These are phyloP conservation scores for Aspergillus carbonarius DNA, from an alignment of 2,329 filamentous ascomycete genomes.

Conservation along the genomic window DNA sequence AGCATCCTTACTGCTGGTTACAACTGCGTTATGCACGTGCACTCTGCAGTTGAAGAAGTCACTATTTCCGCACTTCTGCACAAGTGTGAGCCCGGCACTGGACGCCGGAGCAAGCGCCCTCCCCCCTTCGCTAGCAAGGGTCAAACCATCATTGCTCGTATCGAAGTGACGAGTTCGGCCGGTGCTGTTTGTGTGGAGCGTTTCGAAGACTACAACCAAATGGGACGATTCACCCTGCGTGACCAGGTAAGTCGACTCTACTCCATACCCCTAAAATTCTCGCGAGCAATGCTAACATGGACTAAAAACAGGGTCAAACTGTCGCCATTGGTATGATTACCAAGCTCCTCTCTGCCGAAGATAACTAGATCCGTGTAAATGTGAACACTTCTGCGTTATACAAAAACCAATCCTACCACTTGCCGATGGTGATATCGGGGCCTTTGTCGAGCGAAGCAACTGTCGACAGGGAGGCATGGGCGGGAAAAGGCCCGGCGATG, in stretches of 20 bases:
- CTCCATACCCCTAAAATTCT: constrained; percentile 7
- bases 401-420: constrained; percentile 2
- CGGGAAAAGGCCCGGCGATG: constrained; percentile 23
- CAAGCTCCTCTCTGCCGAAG: constrained; percentile 63
- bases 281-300: constrained; percentile 23
- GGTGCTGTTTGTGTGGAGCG: constrained; percentile 88
- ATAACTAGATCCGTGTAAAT: constrained; percentile 18
- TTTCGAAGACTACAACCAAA: constrained; percentile 94
- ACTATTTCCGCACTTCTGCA: constrained; percentile 86
- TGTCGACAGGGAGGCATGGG: constrained; percentile 18
- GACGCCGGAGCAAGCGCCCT: constrained; percentile 86
- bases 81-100: constrained; percentile 92
- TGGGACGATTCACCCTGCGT: constrained; percentile 85
- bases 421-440: background rate
- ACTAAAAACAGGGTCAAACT: constrained; percentile 75
- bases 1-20: constrained; percentile 91
- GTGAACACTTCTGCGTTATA: constrained; percentile 1
- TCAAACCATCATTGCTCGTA: constrained; percentile 83
- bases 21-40: constrained; percentile 96
- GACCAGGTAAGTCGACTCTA: constrained; percentile 65
- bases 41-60: constrained; percentile 96
- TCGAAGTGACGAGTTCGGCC: constrained; percentile 82
- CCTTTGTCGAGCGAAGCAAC: background rate
- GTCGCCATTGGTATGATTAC: constrained; percentile 99
- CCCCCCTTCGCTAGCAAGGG: constrained; percentile 83